Conservation (phyloP, 768 basidiomycete species). For the Agrocybe pediades region DNA sequence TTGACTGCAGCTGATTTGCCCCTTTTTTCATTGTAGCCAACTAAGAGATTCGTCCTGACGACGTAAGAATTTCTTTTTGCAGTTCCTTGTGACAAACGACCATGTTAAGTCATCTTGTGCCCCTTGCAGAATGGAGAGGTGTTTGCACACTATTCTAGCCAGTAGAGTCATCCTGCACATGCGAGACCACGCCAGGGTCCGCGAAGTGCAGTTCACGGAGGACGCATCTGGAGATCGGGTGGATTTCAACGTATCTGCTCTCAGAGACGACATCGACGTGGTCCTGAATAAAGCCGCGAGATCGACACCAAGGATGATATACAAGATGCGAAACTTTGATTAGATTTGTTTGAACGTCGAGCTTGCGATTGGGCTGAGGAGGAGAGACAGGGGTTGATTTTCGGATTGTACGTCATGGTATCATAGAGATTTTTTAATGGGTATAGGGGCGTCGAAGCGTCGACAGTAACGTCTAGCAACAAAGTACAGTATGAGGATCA, state of each 20-base stretch:
- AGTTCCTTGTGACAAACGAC: too few species aligned
- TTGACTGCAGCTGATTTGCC: not conserved
- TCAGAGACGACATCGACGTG: not conserved
- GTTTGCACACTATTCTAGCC: conserved; percentile 11
- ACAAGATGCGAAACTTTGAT: not conserved
- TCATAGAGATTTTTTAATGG: too few species aligned
- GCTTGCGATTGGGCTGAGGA: too few species aligned
- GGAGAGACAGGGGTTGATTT: too few species aligned
- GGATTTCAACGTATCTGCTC: not conserved
- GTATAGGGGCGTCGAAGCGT: too few species aligned
- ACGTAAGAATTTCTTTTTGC: not conserved
- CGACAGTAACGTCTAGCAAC: too few species aligned
- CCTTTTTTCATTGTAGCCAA: conserved; percentile 2
- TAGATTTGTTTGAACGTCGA: too few species aligned
- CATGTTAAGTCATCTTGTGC: not conserved
- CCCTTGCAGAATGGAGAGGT: conserved; percentile 6
- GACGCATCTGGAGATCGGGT: not conserved
- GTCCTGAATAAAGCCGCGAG: too few species aligned
- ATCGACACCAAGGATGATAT: not conserved
- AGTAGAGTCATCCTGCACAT: conserved; percentile 15
- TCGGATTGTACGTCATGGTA: too few species aligned
- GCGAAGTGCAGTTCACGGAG: not conserved
- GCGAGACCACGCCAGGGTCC: conserved; percentile 5
- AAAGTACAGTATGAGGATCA: too few species aligned
- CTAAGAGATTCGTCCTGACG: conserved; percentile 8